A percentile compares a stretch with the other conserved stretches of the same genome.
Conservation (phyloP, 2,329 filamentous ascomycete species). For the Clarireedia hainanense region DNA sequence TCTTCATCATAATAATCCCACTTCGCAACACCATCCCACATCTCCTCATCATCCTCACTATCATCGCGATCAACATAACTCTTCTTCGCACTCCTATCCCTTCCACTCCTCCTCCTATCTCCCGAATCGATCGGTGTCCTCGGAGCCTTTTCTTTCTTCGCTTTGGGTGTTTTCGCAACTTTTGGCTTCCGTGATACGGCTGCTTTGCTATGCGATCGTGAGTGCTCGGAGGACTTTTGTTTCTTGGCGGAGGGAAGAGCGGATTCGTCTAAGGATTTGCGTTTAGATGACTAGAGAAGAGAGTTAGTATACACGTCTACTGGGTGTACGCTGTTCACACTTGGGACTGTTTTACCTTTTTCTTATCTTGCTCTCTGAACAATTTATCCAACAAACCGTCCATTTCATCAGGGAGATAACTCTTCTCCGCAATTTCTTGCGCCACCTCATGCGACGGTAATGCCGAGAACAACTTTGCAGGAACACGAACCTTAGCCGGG, state of each 20-base stretch:
- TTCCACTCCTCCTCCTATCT: constrained; percentile 30
- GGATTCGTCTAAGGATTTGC: constrained; percentile 23
- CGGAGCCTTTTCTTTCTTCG: constrained; percentile 20
- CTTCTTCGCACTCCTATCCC: constrained; percentile 32
- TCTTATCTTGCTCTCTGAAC: constrained; percentile 62
- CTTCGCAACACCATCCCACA: constrained; percentile 29
- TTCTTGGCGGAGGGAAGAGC: constrained; percentile 18
- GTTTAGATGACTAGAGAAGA: constrained; percentile 21
- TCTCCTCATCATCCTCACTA: constrained; percentile 34
- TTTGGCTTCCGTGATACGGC: constrained; percentile 26
- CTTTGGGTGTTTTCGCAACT: constrained; percentile 21
- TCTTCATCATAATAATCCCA: constrained; percentile 34
- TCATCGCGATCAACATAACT: constrained; percentile 33
- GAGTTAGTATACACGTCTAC: neutral
- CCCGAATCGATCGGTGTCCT: constrained; percentile 16
- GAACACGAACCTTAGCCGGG: constrained; percentile 72
- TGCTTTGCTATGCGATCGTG: constrained; percentile 11
- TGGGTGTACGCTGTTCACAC: neutral
- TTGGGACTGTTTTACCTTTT: constrained; percentile 33
- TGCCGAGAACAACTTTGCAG: constrained; percentile 67
- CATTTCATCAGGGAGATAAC: constrained; percentile 68
- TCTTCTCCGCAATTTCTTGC: constrained; percentile 78
- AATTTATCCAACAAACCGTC: constrained; percentile 58
- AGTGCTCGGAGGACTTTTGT: constrained; percentile 15
- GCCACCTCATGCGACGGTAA: constrained; percentile 71